Evolutionary conservation across 768 basidiomycete genomes (phyloP).

Genomic region (Termitomyces sp.): DNA sequence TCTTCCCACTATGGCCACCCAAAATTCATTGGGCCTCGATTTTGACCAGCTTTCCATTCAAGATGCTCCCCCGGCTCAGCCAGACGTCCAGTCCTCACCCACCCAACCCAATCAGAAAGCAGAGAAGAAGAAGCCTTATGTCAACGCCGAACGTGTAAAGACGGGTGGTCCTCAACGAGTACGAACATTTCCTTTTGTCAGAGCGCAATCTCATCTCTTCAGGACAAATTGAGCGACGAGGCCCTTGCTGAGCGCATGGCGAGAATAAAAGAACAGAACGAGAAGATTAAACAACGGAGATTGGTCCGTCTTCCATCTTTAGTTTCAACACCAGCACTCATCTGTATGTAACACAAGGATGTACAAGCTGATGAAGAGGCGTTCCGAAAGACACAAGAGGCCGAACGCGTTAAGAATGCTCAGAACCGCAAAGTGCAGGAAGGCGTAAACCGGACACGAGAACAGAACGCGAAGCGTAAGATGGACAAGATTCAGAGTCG

Average conservation of each 20-base stretch:
- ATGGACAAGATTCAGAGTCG: slow-evolving; percentile 73
- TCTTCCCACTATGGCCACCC: slow-evolving; percentile 30
- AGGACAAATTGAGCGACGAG: slow-evolving; percentile 41
- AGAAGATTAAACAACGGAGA: slow-evolving; percentile 59
- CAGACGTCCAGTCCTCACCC: not conserved
- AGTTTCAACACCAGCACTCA: not conserved
- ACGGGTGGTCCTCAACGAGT: slow-evolving; percentile 76
- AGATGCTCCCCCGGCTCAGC: slow-evolving; percentile 14
- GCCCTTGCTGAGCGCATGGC: slow-evolving; percentile 57
- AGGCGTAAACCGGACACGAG: slow-evolving; percentile 61
- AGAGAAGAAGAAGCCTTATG: slow-evolving; percentile 66
- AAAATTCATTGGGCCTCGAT: slow-evolving; percentile 70
- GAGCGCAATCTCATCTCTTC: slow-evolving; percentile 7
- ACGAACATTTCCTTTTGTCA: slow-evolving; percentile 15
- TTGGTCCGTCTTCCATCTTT: slow-evolving; percentile 28
- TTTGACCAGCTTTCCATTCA: slow-evolving; percentile 45
- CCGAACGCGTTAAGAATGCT: slow-evolving; percentile 52
- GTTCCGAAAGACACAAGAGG: slow-evolving; percentile 64
- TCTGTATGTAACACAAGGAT: slow-evolving; percentile 32
- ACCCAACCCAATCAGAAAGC: slow-evolving; percentile 20
- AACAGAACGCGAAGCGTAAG: slow-evolving; percentile 76
- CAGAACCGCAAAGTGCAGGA: slow-evolving; percentile 64
- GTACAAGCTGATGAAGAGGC: slow-evolving; percentile 80
- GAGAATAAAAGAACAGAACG: slow-evolving; percentile 57
- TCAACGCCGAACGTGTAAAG: slow-evolving; percentile 80